Evolutionary conservation across 1,284 basidiomycete species (phyloP), one percentile per base, ranked within the genome.

Genomic region (Limonomyces culmigenus): DNA sequence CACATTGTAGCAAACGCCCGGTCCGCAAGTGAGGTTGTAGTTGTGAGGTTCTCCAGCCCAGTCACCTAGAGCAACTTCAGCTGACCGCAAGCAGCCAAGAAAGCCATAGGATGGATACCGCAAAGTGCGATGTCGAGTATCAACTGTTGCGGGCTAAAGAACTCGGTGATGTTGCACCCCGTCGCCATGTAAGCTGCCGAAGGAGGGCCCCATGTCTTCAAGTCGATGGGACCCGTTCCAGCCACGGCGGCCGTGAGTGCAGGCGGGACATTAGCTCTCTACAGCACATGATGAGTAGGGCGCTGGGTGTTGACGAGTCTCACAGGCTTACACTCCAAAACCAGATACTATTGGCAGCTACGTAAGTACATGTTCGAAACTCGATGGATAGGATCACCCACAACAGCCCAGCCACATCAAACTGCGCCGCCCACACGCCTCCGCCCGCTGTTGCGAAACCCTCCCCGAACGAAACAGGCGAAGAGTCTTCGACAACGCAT

Each of bases 261-360:
- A 2, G 40, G 29, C 5, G 52, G 52, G 11, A n/a, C n/a, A n/a
- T n/a, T n/a, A n/a, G n/a, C n/a, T n/a, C n/a, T n/a, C n/a, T n/a
- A n/a, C n/a, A n/a, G n/a, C n/a, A n/a, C n/a, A n/a, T n/a, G n/a
- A n/a, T n/a, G n/a, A n/a, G n/a, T n/a, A n/a, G n/a, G n/a, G n/a
- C n/a, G n/a, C n/a, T n/a, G n/a, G n/a, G n/a, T n/a, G n/a, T n/a
- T n/a, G n/a, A n/a, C n/a, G n/a, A n/a, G n/a, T n/a, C n/a, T n/a
- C n/a, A n/a, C n/a, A n/a, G n/a, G n/a, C n/a, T n/a, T 47, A 70
- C 68, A 36, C 59, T 63, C 63, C 70, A 72, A 56, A 74, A 78
- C 76, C 76, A 80, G 31, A 78, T 68, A 46, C 67, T 72, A 20
- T 19, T 20, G 12, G 18, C 4, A 4, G 15, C 4, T 11, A 5